Evolutionary conservation across 2,329 filamentous ascomycete genomes (phyloP), one percentile per base, ranked within the genome.

Genomic region (Sporothrix phasma): DNA sequence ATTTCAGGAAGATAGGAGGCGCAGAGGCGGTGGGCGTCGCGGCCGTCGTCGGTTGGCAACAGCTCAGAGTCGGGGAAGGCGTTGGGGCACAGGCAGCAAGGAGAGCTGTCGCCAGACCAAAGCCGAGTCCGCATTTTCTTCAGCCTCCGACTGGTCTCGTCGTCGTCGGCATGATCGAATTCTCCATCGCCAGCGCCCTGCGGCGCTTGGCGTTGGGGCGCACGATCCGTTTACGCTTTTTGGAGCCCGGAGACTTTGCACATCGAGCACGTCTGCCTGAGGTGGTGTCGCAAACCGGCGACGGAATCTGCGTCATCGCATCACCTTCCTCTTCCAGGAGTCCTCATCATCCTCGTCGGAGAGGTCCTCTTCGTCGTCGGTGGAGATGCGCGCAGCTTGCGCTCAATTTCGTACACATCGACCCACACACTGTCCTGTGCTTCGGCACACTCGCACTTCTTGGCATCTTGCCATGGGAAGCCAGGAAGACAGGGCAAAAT

Each of bases 391-490:
- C 92, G 85, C 54, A 97, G 77, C 74, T 95, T 97, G 66, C 94
- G 90, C 76, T 99, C 92, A 64, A 99, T 95, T 71, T 97, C 94
- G 65, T 90, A 87, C 3, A 97, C 92, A 72, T 99, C 92, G 62
- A 99, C 92, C 92, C 95, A 99, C 3, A 99, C 94, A 71, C 93
- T 97, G 78, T 99, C 94, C 66, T 95, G 87, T 68, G 96, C 92
- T 66, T 94, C 85, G 71, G 94, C 92, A 73, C 94, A 99, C 72
- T 97, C 88, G 76, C 94, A 99, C 74, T 94, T 95, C 76, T 97
- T 96, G 17, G 94, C 94, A 96, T 92, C 70, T 92, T 90, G 24
- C 92, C 79, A 94, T 97, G 60, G 95, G 88, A 53, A 99, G 78
- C 94, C 94, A 99, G 34, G 90, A 88, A 69, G 97, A 92, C 8